A percentile compares a stretch with the other conserved stretches of the same genome.
These are phyloP conservation scores for Fusarium sp. DNA, from an alignment of 2,329 filamentous ascomycete genomes.

Conservation along the genomic window DNA sequence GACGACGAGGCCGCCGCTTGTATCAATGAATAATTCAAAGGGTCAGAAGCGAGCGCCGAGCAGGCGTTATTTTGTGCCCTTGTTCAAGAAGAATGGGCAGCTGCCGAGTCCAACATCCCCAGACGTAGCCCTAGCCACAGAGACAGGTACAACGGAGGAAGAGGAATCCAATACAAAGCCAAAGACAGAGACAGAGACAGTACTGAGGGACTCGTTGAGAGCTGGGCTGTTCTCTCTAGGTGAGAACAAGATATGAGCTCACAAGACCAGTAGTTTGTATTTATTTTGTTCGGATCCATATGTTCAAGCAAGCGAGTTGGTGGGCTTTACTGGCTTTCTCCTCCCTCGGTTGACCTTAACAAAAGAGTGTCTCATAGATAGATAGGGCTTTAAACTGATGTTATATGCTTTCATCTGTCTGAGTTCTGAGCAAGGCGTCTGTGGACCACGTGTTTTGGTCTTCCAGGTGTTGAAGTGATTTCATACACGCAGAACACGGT, in stretches of 20 bases:
- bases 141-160: background rate
- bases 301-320: too few species aligned
- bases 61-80: slow-evolving; percentile 39
- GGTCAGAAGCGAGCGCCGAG: slow-evolving; percentile 6
- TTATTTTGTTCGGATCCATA: background rate
- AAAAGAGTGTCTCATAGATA: background rate
- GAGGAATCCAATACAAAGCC: background rate
- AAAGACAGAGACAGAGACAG: slow-evolving; percentile 5
- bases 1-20: background rate
- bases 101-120: slow-evolving; percentile 32
- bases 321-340: background rate
- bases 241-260: slow-evolving; percentile 34
- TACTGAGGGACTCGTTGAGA: slow-evolving; percentile 26
- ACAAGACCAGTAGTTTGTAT: background rate
- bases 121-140: background rate
- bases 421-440: background rate
- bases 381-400: background rate
- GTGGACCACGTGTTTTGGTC: background rate
- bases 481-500: background rate
- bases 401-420: background rate
- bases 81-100: slow-evolving; percentile 29
- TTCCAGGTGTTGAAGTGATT: background rate
- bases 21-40: background rate
- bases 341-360: background rate
- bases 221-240: slow-evolving; percentile 29